Evolutionary conservation across 331 rosid genomes (phyloP).

Genomic region (Saraca asoca): DNA sequence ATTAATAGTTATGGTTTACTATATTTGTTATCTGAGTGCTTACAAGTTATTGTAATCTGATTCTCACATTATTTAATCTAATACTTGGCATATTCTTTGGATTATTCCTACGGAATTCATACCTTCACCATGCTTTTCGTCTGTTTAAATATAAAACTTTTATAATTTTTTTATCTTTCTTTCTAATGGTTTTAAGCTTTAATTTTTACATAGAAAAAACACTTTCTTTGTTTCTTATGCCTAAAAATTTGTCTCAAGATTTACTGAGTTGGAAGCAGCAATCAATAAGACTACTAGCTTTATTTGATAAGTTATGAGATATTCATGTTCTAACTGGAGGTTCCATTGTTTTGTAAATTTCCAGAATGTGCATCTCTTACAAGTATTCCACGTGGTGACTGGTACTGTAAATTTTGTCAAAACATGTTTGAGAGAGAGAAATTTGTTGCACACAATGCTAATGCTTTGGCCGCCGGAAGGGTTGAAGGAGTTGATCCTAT

Average conservation of each 20-base stretch:
- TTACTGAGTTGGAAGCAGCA: conserved; percentile 5
- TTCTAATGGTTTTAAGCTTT: not conserved
- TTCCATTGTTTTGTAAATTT: conserved; percentile 31
- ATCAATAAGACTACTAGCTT: conserved; percentile 3
- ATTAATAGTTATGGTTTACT: not conserved
- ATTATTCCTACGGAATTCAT: conserved; percentile 17
- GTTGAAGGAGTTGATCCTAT: conserved; percentile 89
- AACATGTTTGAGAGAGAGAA: conserved; percentile 86
- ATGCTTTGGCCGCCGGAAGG: conserved; percentile 97
- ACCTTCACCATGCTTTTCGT: conserved; percentile 30
- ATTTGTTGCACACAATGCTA: conserved; percentile 74
- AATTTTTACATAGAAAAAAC: conserved; percentile 10
- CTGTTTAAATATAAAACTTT: conserved; percentile 5
- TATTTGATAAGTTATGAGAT: conserved; percentile 32
- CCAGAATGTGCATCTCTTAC: conserved; percentile 90
- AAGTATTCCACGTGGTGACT: conserved; percentile 85
- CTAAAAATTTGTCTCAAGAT: conserved; percentile 21
- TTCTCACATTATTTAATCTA: conserved; percentile 16
- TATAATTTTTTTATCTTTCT: not conserved
- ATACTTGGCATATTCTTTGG: conserved; percentile 6
- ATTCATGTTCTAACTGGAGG: conserved; percentile 28
- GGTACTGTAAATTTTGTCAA: conserved; percentile 95
- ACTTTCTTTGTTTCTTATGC: not conserved
- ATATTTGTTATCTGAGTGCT: not conserved
- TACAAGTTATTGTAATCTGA: conserved; percentile 13